Evolutionary conservation across 1,139 yeast genomes (phyloP), one percentile per base, ranked within the genome.

Genomic region (Magnusiomyces clavatus): DNA sequence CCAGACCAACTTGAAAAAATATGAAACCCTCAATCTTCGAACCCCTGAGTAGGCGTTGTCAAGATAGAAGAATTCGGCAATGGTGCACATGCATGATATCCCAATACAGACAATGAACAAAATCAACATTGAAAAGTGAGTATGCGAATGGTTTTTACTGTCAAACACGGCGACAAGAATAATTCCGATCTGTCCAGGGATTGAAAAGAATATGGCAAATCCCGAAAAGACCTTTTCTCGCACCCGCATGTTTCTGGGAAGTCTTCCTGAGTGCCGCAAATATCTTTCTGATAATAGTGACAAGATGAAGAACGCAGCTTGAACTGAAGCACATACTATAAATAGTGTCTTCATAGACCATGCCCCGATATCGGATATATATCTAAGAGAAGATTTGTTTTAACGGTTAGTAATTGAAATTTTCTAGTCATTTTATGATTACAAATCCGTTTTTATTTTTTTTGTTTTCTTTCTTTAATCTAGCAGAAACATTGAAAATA

Each of bases 351-450:
- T 86, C 51, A 87, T 71, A 61, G 82, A 82, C 1, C 95, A 85
- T 13, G 96, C 96, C 6, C 90, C 96, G 51, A 88, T 77, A 63
- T 88, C 88, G 11, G 95, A 85, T 49, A 90, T 79, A 68, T 84
- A 89, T 41, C 52, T 49, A 19, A n/a, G 39, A 43, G 5, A 16
- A 39, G 17, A 13, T 5, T n/a, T 13, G 39, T 6, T 10, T 10
- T 35, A 48, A 48, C 24, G 43, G 43, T 16, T 39, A 49, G 12
- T 46, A 14, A 45, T 42, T 42, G 43, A 45, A 14, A 4, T 37
- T 37, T 4, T 13, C 39, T 5, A 37, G n/a, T 10, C 16, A n/a
- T 6, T 6, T 3, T 37, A 5, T 10, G 5, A 37, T 14, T n/a
- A n/a, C 39, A 37, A 37, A 37, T 14, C 39, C 16, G 10, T 12